Base-by-base conservation (phyloP, 805 yeast genomes). In the Yamadazyma ubonensis region DNA sequence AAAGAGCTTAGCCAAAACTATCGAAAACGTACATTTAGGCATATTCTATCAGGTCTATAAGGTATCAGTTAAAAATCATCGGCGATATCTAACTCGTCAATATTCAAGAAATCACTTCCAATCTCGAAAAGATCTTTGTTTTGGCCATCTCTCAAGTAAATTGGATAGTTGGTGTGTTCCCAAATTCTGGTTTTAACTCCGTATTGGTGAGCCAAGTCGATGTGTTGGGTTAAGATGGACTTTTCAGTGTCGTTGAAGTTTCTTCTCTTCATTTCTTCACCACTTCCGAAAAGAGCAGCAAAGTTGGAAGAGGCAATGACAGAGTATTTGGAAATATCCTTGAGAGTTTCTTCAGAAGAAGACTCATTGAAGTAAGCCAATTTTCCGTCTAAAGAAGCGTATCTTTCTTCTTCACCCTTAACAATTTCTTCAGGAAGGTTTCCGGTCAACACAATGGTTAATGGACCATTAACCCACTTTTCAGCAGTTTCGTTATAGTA, bases 131-230 rank as follows among this genome's bases (percentile, higher is more conserved):
- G 58, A 43, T 75, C 76, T 36, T 59, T 49, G 78, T 83, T 76
- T 27, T 80, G 70, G 3, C 54, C 54, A 33, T 73, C 57, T 44
- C 79, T 68, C 19, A 64, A 55, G 14, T 52, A 47, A 2, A 57
- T 54, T 2, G 90, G 89, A 86, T 86, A 83, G 38, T 67, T 66
- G 1, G 86, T 81, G 8, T 78, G 79, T 16, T 80, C 90, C 90
- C 90, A 84, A 20, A 83, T 62, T 42, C 91, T 65, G 0, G 86
- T 75, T 46, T 70, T 66, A 27, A 83, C 51, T 6, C 77, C 76
- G 32, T 60, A 42, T 2, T 57, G 50, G 49, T 81, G 86, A 2
- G 85, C 81, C 12, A 41, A 33, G 8, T 59, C 57, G 15, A 76
- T 55, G 21, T 45, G 46, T 3, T 42, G 21, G 16, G 48, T 46